Percentiles rank a stretch among this genome's conserved stretches.
These are phyloP conservation scores for Penicillium diatomitis DNA, from an alignment of 495 filamentous ascomycete genomes.

Conservation along the genomic window DNA sequence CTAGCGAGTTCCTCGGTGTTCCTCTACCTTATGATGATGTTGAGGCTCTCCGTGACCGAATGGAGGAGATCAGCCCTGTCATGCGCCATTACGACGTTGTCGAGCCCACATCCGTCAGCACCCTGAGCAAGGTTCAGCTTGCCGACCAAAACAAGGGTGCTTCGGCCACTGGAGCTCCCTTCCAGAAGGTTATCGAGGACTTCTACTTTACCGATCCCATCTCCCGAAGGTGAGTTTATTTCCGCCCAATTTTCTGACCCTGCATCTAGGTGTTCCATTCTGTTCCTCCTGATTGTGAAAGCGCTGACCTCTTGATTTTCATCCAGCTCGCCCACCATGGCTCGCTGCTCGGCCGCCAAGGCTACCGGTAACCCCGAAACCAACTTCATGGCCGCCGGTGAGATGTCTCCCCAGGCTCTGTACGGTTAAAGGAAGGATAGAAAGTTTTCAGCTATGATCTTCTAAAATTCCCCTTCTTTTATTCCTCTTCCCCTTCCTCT, in stretches of 20 bases:
- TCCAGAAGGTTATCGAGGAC: slow-evolving; percentile 81
- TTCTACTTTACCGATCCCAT: slow-evolving; percentile 98
- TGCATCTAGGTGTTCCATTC: no score
- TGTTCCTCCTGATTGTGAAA: background rate
- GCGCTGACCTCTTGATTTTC: slow-evolving; percentile 11
- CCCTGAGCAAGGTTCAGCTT: slow-evolving; percentile 80
- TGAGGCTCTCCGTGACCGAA: slow-evolving; percentile 74
- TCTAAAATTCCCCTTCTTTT: no score
- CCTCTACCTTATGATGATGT: slow-evolving; percentile 91
- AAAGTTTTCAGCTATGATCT: background rate
- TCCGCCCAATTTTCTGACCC: background rate
- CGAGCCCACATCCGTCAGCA: slow-evolving; percentile 60
- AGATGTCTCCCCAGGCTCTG: slow-evolving; percentile 40
- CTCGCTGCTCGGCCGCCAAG: slow-evolving; percentile 84
- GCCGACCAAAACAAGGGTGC: slow-evolving; percentile 90
- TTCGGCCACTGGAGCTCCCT: slow-evolving; percentile 52
- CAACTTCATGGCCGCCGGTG: slow-evolving; percentile 80
- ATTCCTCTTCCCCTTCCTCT: slow-evolving; percentile 1
- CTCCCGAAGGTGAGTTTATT: slow-evolving; percentile 65
- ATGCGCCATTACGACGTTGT: slow-evolving; percentile 84
- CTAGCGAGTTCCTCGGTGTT: slow-evolving; percentile 79
- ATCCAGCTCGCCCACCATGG: slow-evolving; percentile 88
- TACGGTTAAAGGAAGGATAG: slow-evolving; percentile 28
- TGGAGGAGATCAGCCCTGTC: slow-evolving; percentile 88
- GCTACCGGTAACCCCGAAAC: slow-evolving; percentile 57